Conservation (phyloP, 2,329 filamentous ascomycete species). For the Macrophomina phaseolina region DNA sequence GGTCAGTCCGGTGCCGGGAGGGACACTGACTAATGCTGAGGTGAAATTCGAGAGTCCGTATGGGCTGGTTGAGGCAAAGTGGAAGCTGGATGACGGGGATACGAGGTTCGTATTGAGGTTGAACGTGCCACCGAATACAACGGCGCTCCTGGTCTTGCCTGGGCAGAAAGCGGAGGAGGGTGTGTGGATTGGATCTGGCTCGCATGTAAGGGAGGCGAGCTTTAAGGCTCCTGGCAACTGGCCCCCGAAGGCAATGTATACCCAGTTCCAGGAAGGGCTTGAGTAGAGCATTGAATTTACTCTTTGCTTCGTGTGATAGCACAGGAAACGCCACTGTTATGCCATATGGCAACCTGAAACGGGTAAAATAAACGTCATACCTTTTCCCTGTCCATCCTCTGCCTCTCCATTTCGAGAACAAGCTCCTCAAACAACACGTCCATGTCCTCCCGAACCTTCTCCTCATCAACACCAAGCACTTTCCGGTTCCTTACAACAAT, state of each 20-base stretch:
- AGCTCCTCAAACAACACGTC: constrained; percentile 5
- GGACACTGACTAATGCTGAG: constrained; percentile 39
- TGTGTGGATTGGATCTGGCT: neutral
- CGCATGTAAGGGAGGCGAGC: neutral
- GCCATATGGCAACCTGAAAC: no score
- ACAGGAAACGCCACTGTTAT: no score
- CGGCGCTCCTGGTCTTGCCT: constrained; percentile 26
- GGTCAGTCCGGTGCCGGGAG: constrained; percentile 44
- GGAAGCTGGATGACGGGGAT: constrained; percentile 21
- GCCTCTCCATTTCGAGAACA: constrained; percentile 10
- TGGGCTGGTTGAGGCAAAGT: constrained; percentile 38
- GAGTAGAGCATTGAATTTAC: no score
- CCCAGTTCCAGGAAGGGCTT: neutral
- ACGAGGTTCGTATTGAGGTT: neutral
- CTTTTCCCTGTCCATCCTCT: constrained; percentile 11
- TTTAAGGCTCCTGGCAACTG: neutral
- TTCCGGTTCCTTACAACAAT: constrained; percentile 33
- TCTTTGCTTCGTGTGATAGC: no score
- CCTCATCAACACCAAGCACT: constrained; percentile 35
- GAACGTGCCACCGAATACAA: constrained; percentile 19
- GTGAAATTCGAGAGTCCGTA: constrained; percentile 40
- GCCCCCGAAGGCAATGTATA: neutral
- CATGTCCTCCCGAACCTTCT: constrained; percentile 29
- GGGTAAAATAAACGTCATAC: neutral
- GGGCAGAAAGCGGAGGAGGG: constrained; percentile 21